Evolutionary conservation across 345 rosid species (phyloP), one percentile per base, ranked within the genome.

Genomic region (Pistacia vera): DNA sequence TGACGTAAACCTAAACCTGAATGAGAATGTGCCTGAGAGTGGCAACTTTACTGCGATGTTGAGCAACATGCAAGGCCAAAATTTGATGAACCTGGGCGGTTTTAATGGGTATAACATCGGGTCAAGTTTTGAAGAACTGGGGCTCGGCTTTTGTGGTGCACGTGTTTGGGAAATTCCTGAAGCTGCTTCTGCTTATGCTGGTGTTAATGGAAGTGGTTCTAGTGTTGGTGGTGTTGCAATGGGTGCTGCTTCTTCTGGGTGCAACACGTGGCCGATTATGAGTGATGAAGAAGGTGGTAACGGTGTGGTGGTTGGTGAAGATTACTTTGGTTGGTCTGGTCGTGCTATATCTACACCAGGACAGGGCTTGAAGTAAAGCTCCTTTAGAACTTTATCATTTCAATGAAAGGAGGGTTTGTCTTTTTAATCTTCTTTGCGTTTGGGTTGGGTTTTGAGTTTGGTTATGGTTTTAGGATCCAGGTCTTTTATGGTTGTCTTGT

Each of bases 331-430:
- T 33, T 89, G 88, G 91, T 88, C 93, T 17, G 85, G 86, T 66
- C 85, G 87, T n/a, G 88, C 87, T 1, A 84, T 87, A 71, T 84
- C 91, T 8, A 72, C 83, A 71, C 81, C 83, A 8, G 89, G 87
- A 13, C 83, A 87, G 69, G 79, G 81, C 46, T 83, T 77, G 63
- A 87, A 89, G 78, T 89, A 83, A 63, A 78, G 8, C 46, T 41
- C 46, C 46, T 46, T 2, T 2, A 11, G 75, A 58, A 10, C n/a
- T 49, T 62, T 8, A 41, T 4, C 41, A 63, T 6, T 13, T 49
- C 71, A 16, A 36, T 70, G 30, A 58, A 14, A 66, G 17, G 8
- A 41, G 38, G 3, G 46, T 67, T 61, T 55, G 30, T 30, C 71
- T 33, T 64, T 69, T 3, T 55, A 18, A 10, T 36, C 33, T 60